Base-by-base conservation (phyloP, 345 rosid species). In the Pistacia integerrima region DNA sequence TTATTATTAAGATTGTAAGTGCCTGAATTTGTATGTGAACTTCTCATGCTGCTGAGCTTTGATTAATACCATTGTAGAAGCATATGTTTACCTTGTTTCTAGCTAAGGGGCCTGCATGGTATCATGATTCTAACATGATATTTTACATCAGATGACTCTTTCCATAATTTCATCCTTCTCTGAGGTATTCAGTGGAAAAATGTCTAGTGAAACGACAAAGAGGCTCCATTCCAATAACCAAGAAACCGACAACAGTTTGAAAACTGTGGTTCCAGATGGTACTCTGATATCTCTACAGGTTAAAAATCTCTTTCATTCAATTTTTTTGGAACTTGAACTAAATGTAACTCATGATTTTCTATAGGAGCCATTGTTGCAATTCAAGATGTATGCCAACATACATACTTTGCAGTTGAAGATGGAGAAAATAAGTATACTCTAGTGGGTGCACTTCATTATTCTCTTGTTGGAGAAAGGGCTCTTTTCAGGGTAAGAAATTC, bases 281-380 rank as follows among this genome's bases (percentile, higher is more conserved):
- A 87, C 55, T 77, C 80, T 64, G 57, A 64, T 11, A 70, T 70
- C 77, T 69, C 62, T 70, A 78, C 10, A 48, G 60, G 33, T 54
- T 59, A 64, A 41, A 41, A 35, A 51, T 79, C 41, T 71, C 11
- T 65, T 71, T 61, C 62, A 54, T 74, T 30, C 22, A 76, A 74
- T 35, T 64, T 71, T 30, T 73, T 76, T 73, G 73, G 74, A 82
- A 57, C 60, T 70, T 78, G 51, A 72, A 71, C 62, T 75, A 44
- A 72, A 67, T 55, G 62, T 61, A 67, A 33, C 68, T 70, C 30
- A 67, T 72, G 62, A 70, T 66, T 41, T 69, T 77, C 66, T 72
- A 49, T 84, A 94, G 99, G 99, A 68, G 86, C 97, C 77, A 86
- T 91, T 74, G 97, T 94, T 73, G 89, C 95, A 56, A 85, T 94